Evolutionary conservation across 176 grass and related monocot genomes (phyloP).

Genomic region (Cocos nucifera): DNA sequence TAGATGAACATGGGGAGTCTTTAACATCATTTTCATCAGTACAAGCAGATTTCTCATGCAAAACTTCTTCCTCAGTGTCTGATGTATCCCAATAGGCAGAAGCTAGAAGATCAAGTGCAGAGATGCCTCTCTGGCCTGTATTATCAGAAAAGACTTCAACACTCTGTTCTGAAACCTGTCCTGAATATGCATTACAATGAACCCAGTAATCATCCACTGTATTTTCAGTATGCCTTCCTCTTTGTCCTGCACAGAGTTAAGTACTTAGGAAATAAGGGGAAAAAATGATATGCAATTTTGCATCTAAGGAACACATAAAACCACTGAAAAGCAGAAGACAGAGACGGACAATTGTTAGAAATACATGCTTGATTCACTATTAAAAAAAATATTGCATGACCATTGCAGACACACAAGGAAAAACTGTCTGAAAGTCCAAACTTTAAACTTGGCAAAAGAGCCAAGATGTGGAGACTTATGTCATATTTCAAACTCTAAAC

Average conservation of each 20-base stretch:
- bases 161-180: constrained; percentile 23
- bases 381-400: too few relatives aligned
- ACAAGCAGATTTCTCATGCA: constrained; percentile 3
- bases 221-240: constrained; percentile 2
- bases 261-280: too few relatives aligned
- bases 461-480: too few relatives aligned
- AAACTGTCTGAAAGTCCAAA: too few relatives aligned
- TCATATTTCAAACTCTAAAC: too few relatives aligned
- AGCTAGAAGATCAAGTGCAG: constrained; percentile 81
- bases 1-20: constrained; percentile 10
- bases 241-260: constrained; percentile 17
- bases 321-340: too few relatives aligned
- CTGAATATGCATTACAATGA: constrained; percentile 19
- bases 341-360: too few relatives aligned
- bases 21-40: constrained; percentile 8
- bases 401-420: too few relatives aligned
- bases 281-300: too few relatives aligned
- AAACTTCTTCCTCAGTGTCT: constrained; percentile 46
- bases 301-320: too few relatives aligned
- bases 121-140: constrained; percentile 30
- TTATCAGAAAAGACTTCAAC: constrained; percentile 31
- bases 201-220: constrained; percentile 7
- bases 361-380: too few relatives aligned
- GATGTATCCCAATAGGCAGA: constrained; percentile 51
- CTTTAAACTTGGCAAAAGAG: too few relatives aligned